Conservation (phyloP, 2,329 filamentous ascomycete genomes). For the Biscogniauxia sp. region DNA sequence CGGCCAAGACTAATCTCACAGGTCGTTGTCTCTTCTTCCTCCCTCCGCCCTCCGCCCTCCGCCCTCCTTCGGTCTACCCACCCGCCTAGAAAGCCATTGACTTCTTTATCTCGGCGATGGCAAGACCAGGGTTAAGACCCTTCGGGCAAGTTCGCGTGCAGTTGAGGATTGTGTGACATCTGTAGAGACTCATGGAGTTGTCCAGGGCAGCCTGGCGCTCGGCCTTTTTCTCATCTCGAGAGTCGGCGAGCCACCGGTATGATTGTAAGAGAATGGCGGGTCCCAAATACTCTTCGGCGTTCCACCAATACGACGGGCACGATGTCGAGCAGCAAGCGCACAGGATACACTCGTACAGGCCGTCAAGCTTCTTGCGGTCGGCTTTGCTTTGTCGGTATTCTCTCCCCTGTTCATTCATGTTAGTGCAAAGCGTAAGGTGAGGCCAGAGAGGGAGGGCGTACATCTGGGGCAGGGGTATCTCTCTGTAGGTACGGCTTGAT, state of each 20-base stretch:
- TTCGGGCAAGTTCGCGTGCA: conserved; percentile 97
- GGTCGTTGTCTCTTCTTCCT: background rate
- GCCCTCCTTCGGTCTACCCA: background rate
- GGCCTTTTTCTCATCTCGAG: conserved; percentile 83
- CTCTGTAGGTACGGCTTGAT: conserved; percentile 98
- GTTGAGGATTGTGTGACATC: conserved; percentile 99
- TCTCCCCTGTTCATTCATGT: conserved; percentile 61
- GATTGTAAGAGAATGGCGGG: conserved; percentile 96
- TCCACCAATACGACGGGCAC: conserved; percentile 99
- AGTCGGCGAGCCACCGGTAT: conserved; percentile 96
- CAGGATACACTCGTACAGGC: conserved; percentile 98
- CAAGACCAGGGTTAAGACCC: conserved; percentile 92
- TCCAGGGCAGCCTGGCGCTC: conserved; percentile 90
- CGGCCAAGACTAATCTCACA: conserved; percentile 6
- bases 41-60: background rate
- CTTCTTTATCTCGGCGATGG: conserved; percentile 99
- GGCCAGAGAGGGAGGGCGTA: conserved; percentile 46
- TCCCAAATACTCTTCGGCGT: conserved; percentile 96
- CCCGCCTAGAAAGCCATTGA: conserved; percentile 64
- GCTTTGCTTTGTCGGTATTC: conserved; percentile 89
- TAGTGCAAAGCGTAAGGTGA: conserved; percentile 3
- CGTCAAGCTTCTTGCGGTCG: conserved; percentile 95
- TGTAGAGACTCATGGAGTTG: conserved; percentile 98
- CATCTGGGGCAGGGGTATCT: conserved; percentile 77
- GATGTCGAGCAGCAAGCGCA: conserved; percentile 99